These are phyloP conservation scores for Zalaria sp. DNA, from an alignment of 2,329 filamentous ascomycete species.

Conservation along the genomic window DNA sequence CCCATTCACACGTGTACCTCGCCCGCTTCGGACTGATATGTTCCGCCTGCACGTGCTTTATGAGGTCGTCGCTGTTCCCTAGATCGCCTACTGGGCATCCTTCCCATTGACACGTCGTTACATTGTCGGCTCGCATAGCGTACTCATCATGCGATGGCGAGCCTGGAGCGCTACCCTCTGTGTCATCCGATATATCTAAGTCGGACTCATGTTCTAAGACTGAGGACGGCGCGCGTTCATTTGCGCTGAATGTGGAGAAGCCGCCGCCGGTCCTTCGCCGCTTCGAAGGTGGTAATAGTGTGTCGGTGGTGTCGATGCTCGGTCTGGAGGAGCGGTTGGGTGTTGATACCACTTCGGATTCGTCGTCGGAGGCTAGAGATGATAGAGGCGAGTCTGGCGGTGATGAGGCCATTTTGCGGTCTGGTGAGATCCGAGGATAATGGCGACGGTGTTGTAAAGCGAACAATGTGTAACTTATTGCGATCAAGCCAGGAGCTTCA, in stretches of 20 bases:
- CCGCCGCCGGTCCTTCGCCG: slow-evolving; percentile 19
- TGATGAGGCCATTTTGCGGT: slow-evolving; percentile 1
- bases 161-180: slow-evolving; percentile 59
- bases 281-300: slow-evolving; percentile 21
- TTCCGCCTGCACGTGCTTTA: slow-evolving; percentile 56
- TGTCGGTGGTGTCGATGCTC: slow-evolving; percentile 25
- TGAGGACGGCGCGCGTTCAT: slow-evolving; percentile 22
- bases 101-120: slow-evolving; percentile 36
- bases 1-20: slow-evolving; percentile 98
- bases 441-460: no score
- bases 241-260: slow-evolving; percentile 7
- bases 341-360: slow-evolving; percentile 39
- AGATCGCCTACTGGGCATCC: slow-evolving; percentile 34
- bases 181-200: slow-evolving; percentile 75
- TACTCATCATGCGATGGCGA: slow-evolving; percentile 31
- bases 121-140: slow-evolving; percentile 26
- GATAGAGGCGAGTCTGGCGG: slow-evolving; percentile 31
- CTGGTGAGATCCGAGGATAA: not conserved
- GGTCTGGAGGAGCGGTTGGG: slow-evolving; percentile 31
- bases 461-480: no score
- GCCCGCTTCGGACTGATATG: slow-evolving; percentile 80
- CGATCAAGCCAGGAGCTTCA: not conserved
- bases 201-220: slow-evolving; percentile 19
- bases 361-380: slow-evolving; percentile 48
- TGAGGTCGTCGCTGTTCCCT: slow-evolving; percentile 37